These are phyloP conservation scores for Nicotiana sylvestris DNA, from an alignment of 257 asterid genomes.

Conservation along the genomic window DNA sequence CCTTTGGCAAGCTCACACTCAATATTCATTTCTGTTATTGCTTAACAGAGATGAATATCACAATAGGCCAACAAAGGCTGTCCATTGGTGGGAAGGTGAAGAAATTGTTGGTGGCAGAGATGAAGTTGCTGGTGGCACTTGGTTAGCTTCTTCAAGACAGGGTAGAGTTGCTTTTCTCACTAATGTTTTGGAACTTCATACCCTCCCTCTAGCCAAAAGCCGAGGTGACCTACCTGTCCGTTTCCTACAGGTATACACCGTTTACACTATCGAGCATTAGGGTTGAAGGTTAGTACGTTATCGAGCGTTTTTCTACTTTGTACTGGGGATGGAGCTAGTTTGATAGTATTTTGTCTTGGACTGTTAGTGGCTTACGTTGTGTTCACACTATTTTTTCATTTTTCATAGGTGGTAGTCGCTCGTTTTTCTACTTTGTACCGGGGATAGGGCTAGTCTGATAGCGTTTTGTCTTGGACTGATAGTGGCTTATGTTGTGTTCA, in stretches of 20 bases:
- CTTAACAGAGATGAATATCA: conserved; percentile 80
- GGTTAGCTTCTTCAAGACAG: conserved; percentile 63
- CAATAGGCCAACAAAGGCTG: conserved; percentile 66
- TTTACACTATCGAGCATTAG: too few species aligned
- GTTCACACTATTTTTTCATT: too few species aligned
- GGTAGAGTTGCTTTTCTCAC: conserved; percentile 64
- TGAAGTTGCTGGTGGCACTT: conserved; percentile 68
- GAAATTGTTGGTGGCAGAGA: conserved; percentile 67
- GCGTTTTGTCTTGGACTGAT: too few species aligned
- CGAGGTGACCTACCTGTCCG: conserved; percentile 66
- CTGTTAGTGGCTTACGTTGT: too few species aligned
- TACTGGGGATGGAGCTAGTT: accelerated
- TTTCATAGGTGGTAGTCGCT: too few species aligned
- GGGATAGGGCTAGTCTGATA: too few species aligned
- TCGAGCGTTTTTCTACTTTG: too few species aligned
- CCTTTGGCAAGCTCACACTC: conserved; percentile 60
- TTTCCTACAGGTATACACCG: conserved; percentile 41
- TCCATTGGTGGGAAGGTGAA: conserved; percentile 68
- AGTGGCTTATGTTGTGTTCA: too few species aligned
- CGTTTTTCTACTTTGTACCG: too few species aligned
- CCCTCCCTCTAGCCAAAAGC: conserved; percentile 50
- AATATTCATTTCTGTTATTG: conserved; percentile 59
- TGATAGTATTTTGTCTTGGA: too few species aligned
- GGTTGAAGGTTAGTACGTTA: too few species aligned
- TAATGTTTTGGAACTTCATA: conserved; percentile 54